Evolutionary conservation across 495 filamentous ascomycete species (phyloP).

Genomic region (Pyrenula aspistea): DNA sequence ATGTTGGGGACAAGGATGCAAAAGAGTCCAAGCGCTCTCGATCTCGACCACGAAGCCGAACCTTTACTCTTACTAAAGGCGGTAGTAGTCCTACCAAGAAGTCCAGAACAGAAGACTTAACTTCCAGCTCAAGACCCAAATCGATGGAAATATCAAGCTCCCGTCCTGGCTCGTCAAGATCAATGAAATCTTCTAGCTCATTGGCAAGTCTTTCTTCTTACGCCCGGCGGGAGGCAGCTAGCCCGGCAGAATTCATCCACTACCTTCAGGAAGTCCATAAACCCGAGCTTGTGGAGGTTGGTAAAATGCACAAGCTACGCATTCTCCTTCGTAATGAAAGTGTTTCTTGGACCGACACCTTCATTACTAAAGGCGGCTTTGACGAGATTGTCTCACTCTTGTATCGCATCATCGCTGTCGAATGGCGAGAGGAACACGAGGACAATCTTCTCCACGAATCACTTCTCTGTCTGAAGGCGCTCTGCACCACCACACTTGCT

Average conservation of each 20-base stretch:
- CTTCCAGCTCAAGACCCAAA: conserved; percentile 28
- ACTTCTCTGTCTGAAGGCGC: conserved; percentile 83
- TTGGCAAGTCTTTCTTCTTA: conserved; percentile 29
- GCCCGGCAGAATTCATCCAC: conserved; percentile 68
- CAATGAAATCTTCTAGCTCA: conserved; percentile 28
- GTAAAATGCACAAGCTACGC: conserved; percentile 84
- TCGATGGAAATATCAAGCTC: conserved; percentile 24
- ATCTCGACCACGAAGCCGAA: conserved; percentile 58
- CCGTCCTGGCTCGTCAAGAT: conserved; percentile 33
- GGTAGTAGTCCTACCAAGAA: conserved; percentile 47
- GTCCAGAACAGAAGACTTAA: conserved; percentile 35
- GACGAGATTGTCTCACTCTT: conserved; percentile 76
- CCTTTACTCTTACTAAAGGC: conserved; percentile 61
- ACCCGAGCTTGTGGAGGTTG: conserved; percentile 79
- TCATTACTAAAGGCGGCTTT: conserved; percentile 85
- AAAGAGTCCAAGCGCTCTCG: conserved; percentile 39
- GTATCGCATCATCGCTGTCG: conserved; percentile 82
- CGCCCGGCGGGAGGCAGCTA: conserved; percentile 29
- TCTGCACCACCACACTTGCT: conserved; percentile 82
- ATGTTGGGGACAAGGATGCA: conserved; percentile 18
- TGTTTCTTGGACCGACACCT: conserved; percentile 84
- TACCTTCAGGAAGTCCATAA: conserved; percentile 68
- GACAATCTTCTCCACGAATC: conserved; percentile 86
- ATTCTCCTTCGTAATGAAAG: conserved; percentile 88
- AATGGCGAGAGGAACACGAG: conserved; percentile 98